These are phyloP conservation scores for Helotiales sp. DNA, from an alignment of 2,329 filamentous ascomycete genomes.

Conservation along the genomic window DNA sequence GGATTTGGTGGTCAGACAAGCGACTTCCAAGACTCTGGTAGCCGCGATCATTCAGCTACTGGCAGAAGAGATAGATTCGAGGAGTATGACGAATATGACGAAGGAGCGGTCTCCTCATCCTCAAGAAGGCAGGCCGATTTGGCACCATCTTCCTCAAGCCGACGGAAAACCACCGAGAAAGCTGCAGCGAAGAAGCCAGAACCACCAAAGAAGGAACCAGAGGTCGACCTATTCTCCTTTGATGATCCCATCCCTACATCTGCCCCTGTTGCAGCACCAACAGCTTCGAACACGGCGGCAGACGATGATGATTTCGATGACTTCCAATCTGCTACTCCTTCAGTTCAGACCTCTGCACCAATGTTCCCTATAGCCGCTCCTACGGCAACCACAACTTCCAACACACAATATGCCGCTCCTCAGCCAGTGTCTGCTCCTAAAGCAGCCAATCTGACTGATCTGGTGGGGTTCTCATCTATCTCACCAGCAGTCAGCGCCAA, in stretches of 20 bases:
- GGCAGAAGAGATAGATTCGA: slow-evolving; percentile 78
- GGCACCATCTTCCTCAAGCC: slow-evolving; percentile 23
- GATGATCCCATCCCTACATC: slow-evolving; percentile 66
- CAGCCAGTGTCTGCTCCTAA: slow-evolving; percentile 84
- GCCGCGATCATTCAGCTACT: slow-evolving; percentile 27
- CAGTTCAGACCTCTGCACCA: slow-evolving; percentile 44
- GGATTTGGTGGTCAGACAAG: slow-evolving; percentile 80
- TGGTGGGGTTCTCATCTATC: slow-evolving; percentile 78
- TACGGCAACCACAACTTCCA: slow-evolving; percentile 52
- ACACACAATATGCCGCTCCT: slow-evolving; percentile 75
- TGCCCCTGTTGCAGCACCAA: slow-evolving; percentile 43
- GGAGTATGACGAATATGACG: slow-evolving; percentile 96
- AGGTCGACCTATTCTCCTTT: slow-evolving; percentile 90
- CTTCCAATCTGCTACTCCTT: slow-evolving; percentile 82
- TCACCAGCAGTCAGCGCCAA: slow-evolving; percentile 67
- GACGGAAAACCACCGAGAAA: slow-evolving; percentile 44
- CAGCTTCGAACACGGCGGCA: slow-evolving; percentile 42
- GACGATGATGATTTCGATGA: slow-evolving; percentile 94
- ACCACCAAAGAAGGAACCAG: slow-evolving; percentile 81
- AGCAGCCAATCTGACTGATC: slow-evolving; percentile 75
- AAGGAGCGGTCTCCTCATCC: slow-evolving; percentile 59
- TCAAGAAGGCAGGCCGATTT: slow-evolving; percentile 34
- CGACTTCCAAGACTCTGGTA: slow-evolving; percentile 64
- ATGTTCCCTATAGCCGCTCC: slow-evolving; percentile 43
- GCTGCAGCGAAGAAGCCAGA: slow-evolving; percentile 61